A percentile compares a stretch with the other conserved stretches of the same genome.
phyloP scores from a whole-genome alignment of 2,329 filamentous ascomycete genomes.

The Parastagonospora avenae region DNA sequence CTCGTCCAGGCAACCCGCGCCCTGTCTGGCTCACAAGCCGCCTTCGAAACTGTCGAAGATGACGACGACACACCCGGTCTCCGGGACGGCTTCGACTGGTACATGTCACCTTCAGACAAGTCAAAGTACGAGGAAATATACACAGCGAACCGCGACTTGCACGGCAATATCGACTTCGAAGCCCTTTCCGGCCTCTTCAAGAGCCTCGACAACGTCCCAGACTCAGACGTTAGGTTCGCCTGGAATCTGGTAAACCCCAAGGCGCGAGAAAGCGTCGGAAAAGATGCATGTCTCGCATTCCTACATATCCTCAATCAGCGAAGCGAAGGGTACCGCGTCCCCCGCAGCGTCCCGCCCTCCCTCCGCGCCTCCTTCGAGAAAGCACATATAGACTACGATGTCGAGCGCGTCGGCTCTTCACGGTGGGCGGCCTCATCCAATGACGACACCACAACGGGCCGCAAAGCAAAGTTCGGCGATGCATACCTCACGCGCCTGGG shows the following conservation, averaged over 20 bases:
- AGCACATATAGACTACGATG: slow-evolving; percentile 94
- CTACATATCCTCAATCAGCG: slow-evolving; percentile 95
- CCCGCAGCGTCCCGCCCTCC: slow-evolving; percentile 87
- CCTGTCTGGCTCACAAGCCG: slow-evolving; percentile 75
- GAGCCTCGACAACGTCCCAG: slow-evolving; percentile 66
- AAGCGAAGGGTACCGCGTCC: slow-evolving; percentile 93
- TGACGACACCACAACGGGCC: slow-evolving; percentile 80
- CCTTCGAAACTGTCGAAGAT: slow-evolving; percentile 80
- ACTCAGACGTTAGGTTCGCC: slow-evolving; percentile 82
- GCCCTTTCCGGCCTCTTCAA: slow-evolving; percentile 84
- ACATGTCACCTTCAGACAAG: slow-evolving; percentile 93
- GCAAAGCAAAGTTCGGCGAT: slow-evolving; percentile 97
- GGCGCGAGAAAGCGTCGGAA: slow-evolving; percentile 80
- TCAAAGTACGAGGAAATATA: slow-evolving; percentile 97
- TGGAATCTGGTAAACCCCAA: slow-evolving; percentile 98
- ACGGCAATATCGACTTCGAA: slow-evolving; percentile 77
- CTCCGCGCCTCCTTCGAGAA: slow-evolving; percentile 90
- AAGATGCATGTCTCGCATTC: slow-evolving; percentile 93
- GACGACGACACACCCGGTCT: slow-evolving; percentile 82
- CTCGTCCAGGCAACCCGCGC: slow-evolving; percentile 49
- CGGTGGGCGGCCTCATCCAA: slow-evolving; percentile 81
- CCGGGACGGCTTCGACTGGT: slow-evolving; percentile 99
- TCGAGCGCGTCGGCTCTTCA: slow-evolving; percentile 77
- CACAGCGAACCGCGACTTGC: slow-evolving; percentile 83
- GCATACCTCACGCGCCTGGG: slow-evolving; percentile 92